These are phyloP conservation scores for Zopfia rhizophila DNA, from an alignment of 2,329 filamentous ascomycete species.

Conservation along the genomic window DNA sequence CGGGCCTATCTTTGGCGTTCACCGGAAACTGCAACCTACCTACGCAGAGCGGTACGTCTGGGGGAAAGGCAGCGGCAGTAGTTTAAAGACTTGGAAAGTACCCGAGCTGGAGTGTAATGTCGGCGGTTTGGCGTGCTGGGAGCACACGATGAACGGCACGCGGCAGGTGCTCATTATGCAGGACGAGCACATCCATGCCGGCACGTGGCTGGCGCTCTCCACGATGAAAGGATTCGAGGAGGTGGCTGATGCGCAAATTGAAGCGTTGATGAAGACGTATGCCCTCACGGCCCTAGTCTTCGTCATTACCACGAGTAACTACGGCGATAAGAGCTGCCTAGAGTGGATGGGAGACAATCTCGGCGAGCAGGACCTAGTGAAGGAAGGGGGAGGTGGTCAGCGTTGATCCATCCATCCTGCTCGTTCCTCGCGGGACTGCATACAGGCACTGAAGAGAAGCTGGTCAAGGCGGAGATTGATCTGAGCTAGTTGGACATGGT, in stretches of 20 bases:
- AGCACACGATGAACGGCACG: conserved; percentile 52
- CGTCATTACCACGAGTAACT: conserved; percentile 55
- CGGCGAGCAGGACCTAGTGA: conserved; percentile 46
- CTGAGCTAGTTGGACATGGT: conserved; percentile 42
- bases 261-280: conserved; percentile 59
- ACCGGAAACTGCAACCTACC: conserved; percentile 51
- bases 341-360: conserved; percentile 53
- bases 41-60: conserved; percentile 48
- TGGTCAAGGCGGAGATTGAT: conserved; percentile 49
- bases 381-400: conserved; percentile 50
- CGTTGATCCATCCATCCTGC: conserved; percentile 50
- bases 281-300: conserved; percentile 59
- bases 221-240: conserved; percentile 53
- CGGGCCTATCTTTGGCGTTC: conserved; percentile 47
- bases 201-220: conserved; percentile 51
- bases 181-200: conserved; percentile 50
- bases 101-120: conserved; percentile 46
- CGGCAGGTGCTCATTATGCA: conserved; percentile 47
- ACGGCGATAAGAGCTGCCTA: conserved; percentile 55
- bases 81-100: conserved; percentile 43
- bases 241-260: conserved; percentile 56
- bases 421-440: conserved; percentile 47
- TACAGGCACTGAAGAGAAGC: conserved; percentile 44
- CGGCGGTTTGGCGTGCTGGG: conserved; percentile 50
- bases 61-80: conserved; percentile 48